These are phyloP conservation scores for Russula virescens DNA, from an alignment of 768 basidiomycete species.

Conservation along the genomic window DNA sequence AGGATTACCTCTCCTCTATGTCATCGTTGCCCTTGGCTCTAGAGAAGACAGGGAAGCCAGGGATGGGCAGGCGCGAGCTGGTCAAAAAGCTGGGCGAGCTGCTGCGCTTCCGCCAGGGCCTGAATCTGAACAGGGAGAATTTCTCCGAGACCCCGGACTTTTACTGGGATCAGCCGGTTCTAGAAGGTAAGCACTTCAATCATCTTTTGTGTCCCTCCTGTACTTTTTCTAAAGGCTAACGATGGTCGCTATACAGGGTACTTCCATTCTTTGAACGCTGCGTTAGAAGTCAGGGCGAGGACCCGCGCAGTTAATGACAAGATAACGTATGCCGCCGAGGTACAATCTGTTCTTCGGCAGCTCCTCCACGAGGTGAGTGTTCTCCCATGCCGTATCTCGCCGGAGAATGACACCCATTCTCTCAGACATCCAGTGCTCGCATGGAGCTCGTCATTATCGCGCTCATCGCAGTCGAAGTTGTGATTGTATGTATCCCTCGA, in stretches of 20 bases:
- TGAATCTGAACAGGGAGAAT: conserved; percentile 86
- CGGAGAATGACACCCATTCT: conserved; percentile 8
- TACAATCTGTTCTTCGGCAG: conserved; percentile 85
- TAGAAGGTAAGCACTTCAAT: conserved; percentile 55
- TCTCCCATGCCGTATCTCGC: not conserved
- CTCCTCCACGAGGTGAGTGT: conserved; percentile 16
- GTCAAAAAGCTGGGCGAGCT: conserved; percentile 91
- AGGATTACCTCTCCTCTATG: conserved; percentile 78
- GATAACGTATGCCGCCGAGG: conserved; percentile 85
- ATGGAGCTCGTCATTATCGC: conserved; percentile 96
- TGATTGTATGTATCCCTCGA: conserved; percentile 55
- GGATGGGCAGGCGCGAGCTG: conserved; percentile 70
- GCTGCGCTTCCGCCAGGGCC: conserved; percentile 85
- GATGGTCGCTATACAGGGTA: conserved; percentile 46
- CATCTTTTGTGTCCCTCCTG: not conserved
- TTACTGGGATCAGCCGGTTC: conserved; percentile 90
- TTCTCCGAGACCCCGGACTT: conserved; percentile 87
- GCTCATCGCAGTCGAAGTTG: conserved; percentile 92
- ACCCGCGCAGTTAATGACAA: conserved; percentile 85
- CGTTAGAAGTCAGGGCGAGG: conserved; percentile 80
- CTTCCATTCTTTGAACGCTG: conserved; percentile 79
- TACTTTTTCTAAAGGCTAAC: not conserved
- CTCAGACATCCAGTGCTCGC: conserved; percentile 77
- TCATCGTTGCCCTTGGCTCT: conserved; percentile 72
- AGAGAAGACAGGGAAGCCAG: conserved; percentile 76